These are phyloP conservation scores for Rosa chinensis DNA, from an alignment of 306 rosid species.

Conservation along the genomic window DNA sequence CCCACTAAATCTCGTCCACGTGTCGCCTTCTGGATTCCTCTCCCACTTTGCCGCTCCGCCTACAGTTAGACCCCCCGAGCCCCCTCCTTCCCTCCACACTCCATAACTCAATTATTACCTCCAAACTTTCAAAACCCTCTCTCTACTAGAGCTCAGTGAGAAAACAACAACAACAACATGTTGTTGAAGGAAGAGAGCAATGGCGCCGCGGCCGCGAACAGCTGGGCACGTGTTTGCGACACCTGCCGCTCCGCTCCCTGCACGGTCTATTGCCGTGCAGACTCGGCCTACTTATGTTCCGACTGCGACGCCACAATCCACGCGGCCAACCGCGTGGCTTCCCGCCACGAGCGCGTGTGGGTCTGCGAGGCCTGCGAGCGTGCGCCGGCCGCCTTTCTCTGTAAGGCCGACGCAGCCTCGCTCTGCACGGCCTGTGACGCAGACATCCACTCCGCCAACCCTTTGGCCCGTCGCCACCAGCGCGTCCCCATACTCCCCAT, in stretches of 20 bases:
- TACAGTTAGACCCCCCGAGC: background rate
- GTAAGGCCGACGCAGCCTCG: slow-evolving; percentile 90
- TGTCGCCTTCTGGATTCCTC: slow-evolving; percentile 47
- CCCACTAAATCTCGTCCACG: slow-evolving; percentile 65
- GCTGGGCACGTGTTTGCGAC: slow-evolving; percentile 65
- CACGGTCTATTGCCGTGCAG: slow-evolving; percentile 63
- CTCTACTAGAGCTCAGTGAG: background rate
- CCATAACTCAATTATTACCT: background rate
- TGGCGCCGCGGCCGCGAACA: slow-evolving; percentile 9
- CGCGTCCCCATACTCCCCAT: slow-evolving; percentile 73
- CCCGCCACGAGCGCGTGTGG: slow-evolving; percentile 82
- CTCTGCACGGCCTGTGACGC: slow-evolving; percentile 85
- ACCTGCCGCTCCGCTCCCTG: slow-evolving; percentile 59
- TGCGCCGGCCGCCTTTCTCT: slow-evolving; percentile 73
- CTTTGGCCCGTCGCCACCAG: slow-evolving; percentile 90
- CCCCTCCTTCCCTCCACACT: background rate
- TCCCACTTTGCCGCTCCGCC: slow-evolving; percentile 6
- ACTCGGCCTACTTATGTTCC: slow-evolving; percentile 57
- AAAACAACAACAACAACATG: background rate
- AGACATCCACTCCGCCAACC: slow-evolving; percentile 88
- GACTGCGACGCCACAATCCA: slow-evolving; percentile 64
- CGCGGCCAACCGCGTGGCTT: slow-evolving; percentile 48
- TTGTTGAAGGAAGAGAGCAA: slow-evolving; percentile 45
- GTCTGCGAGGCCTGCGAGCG: slow-evolving; percentile 92
- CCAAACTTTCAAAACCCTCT: background rate